Evolutionary conservation across 495 filamentous ascomycete genomes (phyloP), one percentile per base, ranked within the genome.

Genomic region (Talaromyces liani): DNA sequence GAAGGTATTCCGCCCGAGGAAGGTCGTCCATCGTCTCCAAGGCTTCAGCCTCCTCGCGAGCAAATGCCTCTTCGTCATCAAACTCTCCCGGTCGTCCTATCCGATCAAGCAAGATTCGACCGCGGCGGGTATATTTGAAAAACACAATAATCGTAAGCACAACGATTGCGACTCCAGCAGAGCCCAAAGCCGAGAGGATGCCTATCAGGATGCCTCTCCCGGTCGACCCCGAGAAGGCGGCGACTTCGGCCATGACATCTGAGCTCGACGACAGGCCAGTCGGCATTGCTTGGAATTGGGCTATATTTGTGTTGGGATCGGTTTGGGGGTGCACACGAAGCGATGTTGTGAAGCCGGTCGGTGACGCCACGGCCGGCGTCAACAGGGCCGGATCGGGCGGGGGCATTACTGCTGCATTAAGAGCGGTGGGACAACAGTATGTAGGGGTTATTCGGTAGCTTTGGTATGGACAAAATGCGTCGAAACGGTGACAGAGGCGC

Each of bases 21-120:
- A 97, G 77, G 66, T 98, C 94, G 77, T 97, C 94, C 95, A 98
- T 98, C 61, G 82, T 81, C 78, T 96, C 95, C 71, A 98, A 74
- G 62, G 95, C 94, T 73, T 95, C 92, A 29, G 91, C 92, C 84
- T 98, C 94, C 75, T 98, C 94, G 65, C 89, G 85, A 65, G 84
- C 82, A 75, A 93, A 95, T 29, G 90, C 88, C 73, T 97, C 92
- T 73, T 98, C 94, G 78, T 98, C 94, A 75, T 98, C 94, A 79
- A 89, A 98, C 76, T 97, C 94, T 65, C 94, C 94, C 1, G 94
- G 93, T 62, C 95, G 83, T 47, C 91, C 93, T 72, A 98, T 90
- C 65, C 92, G 87, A 78, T 98, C 93, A 65, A 98, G 83, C 63
- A 98, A 85, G 66, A 98, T 98, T 63, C 94, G 84, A 31, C 94